Conservation (phyloP, 1,284 basidiomycete genomes). For the Fomes fomentarius region DNA sequence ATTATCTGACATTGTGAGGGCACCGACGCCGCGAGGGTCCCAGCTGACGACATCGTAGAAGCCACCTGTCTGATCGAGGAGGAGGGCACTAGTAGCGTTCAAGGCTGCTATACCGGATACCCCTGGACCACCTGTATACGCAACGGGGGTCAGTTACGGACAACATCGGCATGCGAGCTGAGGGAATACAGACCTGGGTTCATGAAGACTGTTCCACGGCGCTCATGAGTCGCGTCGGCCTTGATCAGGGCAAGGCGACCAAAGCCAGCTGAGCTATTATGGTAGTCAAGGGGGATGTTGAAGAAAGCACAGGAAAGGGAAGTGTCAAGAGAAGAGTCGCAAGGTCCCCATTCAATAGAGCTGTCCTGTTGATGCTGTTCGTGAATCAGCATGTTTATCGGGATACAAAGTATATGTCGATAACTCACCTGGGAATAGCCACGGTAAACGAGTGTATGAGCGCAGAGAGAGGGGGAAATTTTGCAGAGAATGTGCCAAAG, state of each 20-base stretch:
- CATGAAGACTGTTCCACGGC: constrained; percentile 9
- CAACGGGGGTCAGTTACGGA: background rate
- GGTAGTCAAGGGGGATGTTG: constrained; percentile 1
- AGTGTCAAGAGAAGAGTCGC: background rate
- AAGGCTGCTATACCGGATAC: too few relatives aligned
- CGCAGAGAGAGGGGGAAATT: too few relatives aligned
- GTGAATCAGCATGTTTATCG: too few relatives aligned
- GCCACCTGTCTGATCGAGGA: constrained; percentile 6
- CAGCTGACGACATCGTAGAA: constrained; percentile 15
- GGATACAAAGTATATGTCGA: too few relatives aligned
- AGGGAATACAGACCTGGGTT: constrained; percentile 6
- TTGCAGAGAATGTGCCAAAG: too few relatives aligned
- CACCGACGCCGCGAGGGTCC: constrained; percentile 19
- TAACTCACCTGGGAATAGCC: too few relatives aligned
- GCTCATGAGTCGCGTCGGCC: background rate
- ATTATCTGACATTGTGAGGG: constrained; percentile 1
- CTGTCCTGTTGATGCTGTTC: too few relatives aligned
- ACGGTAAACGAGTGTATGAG: too few relatives aligned
- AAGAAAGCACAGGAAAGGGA: background rate
- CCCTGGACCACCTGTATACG: background rate
- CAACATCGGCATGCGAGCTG: background rate
- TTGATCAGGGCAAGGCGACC: background rate
- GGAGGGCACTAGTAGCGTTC: background rate
- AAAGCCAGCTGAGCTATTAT: background rate
- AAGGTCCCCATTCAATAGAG: background rate